Conservation (phyloP, 208 protist genomes). For the Crithidia bombi region DNA sequence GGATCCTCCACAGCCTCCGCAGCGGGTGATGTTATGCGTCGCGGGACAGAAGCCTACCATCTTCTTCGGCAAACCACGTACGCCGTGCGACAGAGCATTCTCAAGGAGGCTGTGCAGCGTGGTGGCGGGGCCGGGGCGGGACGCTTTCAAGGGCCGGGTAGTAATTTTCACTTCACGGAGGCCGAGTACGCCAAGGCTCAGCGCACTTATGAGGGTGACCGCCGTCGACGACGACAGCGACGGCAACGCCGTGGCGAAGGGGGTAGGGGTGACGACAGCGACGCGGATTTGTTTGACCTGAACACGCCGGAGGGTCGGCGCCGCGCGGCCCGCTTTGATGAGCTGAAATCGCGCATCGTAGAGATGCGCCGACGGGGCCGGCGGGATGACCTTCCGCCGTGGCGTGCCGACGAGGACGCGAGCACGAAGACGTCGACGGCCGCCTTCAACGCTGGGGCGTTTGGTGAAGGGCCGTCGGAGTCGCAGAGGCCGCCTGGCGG, state of each 20-base stretch:
- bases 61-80: slow-evolving; percentile 43
- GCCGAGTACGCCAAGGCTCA: slow-evolving; percentile 52
- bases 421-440: not conserved
- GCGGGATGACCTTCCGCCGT: slow-evolving; percentile 32
- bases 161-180: slow-evolving; percentile 36
- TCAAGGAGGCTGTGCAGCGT: slow-evolving; percentile 18
- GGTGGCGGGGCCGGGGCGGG: not conserved
- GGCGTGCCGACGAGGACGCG: slow-evolving; percentile 13
- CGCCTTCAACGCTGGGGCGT: slow-evolving; percentile 1
- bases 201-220: slow-evolving; percentile 43
- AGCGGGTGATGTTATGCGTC: slow-evolving; percentile 24
- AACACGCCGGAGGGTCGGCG: slow-evolving; percentile 33
- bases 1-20: not conserved
- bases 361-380: slow-evolving; percentile 26
- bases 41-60: slow-evolving; percentile 65
- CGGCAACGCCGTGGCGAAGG: not conserved
- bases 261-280: not conserved
- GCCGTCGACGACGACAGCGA: slow-evolving; percentile 5
- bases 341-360: slow-evolving; percentile 7
- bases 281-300: slow-evolving; percentile 33
- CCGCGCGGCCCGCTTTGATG: slow-evolving; percentile 11
- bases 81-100: slow-evolving; percentile 48
- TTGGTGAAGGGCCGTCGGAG: not conserved
- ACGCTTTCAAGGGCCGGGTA: not conserved
- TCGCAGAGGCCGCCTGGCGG: not conserved